These are phyloP conservation scores for Neovahlkampfia damariscottae DNA, from an alignment of 78 protist genomes.

Conservation along the genomic window DNA sequence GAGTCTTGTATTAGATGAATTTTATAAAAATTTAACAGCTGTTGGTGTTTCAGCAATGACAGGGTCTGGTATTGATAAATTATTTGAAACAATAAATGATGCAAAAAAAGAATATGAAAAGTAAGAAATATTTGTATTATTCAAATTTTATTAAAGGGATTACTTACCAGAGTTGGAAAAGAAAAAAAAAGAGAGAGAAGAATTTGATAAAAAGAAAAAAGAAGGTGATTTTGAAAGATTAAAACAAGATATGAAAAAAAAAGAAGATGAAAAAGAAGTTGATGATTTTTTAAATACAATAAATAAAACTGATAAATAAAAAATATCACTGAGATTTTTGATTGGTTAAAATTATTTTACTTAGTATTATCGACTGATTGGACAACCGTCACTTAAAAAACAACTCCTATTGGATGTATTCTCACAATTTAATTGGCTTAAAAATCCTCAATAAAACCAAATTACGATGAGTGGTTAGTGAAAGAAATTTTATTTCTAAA, in stretches of 20 bases:
- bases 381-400: too few species aligned
- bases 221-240: not conserved
- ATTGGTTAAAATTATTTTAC: too few species aligned
- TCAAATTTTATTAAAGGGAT: not conserved
- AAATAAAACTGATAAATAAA: too few species aligned
- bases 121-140: slow-evolving; percentile 7
- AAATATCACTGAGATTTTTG: too few species aligned
- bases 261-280: not conserved
- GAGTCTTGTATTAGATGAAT: slow-evolving; percentile 78
- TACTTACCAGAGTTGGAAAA: not conserved
- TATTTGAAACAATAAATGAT: slow-evolving; percentile 35
- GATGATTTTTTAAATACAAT: too few species aligned
- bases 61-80: slow-evolving; percentile 63
- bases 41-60: slow-evolving; percentile 70
- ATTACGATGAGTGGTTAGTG: too few species aligned
- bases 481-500: too few species aligned
- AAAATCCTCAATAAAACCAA: too few species aligned
- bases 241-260: not conserved
- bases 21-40: slow-evolving; percentile 38
- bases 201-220: not conserved
- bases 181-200: not conserved
- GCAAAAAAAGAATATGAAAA: slow-evolving; percentile 46
- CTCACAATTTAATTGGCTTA: too few species aligned
- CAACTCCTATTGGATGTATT: too few species aligned
- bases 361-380: too few species aligned